These are phyloP conservation scores for Marsdenia floribunda DNA, from an alignment of 257 asterid species.

Conservation along the genomic window DNA sequence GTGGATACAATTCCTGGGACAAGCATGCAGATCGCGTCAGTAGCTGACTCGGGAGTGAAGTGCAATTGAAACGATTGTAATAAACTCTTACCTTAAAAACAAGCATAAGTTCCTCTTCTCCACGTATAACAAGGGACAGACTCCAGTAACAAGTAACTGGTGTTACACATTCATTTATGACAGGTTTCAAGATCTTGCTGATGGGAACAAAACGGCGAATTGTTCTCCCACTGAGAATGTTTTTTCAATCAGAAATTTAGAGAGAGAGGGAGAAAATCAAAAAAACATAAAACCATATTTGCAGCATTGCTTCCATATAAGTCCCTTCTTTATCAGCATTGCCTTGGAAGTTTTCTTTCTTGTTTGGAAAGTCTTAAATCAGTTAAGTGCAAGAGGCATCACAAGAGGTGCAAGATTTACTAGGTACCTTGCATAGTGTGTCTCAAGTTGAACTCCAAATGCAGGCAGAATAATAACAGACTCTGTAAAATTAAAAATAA, in stretches of 20 bases:
- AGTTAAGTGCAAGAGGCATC: too few relatives aligned
- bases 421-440: constrained; percentile 65
- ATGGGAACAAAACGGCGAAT: constrained; percentile 55
- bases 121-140: constrained; percentile 59
- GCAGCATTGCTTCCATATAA: not conserved
- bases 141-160: constrained; percentile 99
- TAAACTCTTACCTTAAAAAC: constrained; percentile 63
- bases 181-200: constrained; percentile 76
- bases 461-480: constrained; percentile 74
- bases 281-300: not conserved
- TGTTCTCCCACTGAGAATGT: constrained; percentile 52
- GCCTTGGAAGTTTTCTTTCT: not conserved
- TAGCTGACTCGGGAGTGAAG: not conserved
- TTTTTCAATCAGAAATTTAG: not conserved
- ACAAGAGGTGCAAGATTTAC: constrained; percentile 10
- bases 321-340: too few relatives aligned
- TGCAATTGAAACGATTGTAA: too few relatives aligned
- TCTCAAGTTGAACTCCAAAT: constrained; percentile 90
- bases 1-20: constrained; percentile 60
- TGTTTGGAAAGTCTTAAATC: not conserved
- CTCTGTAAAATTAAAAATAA: constrained; percentile 41
- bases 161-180: constrained; percentile 82
- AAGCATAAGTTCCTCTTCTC: constrained; percentile 61
- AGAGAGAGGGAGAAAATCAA: not conserved
- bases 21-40: constrained; percentile 2